Evolutionary conservation across 2,329 filamentous ascomycete species (phyloP), one percentile per base, ranked within the genome.

Genomic region (Venturia nashicola): DNA sequence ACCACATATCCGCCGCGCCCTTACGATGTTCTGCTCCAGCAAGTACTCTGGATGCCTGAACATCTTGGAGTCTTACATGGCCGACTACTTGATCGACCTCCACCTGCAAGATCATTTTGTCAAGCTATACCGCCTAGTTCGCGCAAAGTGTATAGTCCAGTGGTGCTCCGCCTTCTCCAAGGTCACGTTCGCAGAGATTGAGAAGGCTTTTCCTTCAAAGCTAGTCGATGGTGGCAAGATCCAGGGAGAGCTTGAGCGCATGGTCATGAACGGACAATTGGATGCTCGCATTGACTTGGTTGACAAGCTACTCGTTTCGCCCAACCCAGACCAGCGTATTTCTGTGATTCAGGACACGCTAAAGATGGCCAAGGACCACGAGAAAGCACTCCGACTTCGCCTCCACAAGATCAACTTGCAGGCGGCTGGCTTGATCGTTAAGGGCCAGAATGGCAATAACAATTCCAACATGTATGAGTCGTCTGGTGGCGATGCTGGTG

Each of bases 141-240:
- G 94, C 65, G 89, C 83, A 70, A 97, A 97, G 78, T 93, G 92
- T 70, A 97, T 99, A 65, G 84, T 92, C 32, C 90, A 96, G 71
- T 97, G 97, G 76, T 88, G 96, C 69, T 82, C 90, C 32, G 92
- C 94, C 0, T 99, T 96, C 74, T 95, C 88, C 51, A 87, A 87
- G 68, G 91, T 97, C 66, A 92, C 89, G 0, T 79, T 97, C 5
- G 82, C 87, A 23, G 91, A 86, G 66, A 84, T 99, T 79, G 85
- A 89, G 9, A 79, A 82, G 43, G 87, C 90, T 2, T 97, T 99
- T 74, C 86, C 85, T 0, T 77, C 46, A 3, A 63, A 40, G 20
- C 16, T 51, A n/a, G 20, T 62, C 23, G 36, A 51, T 66, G 80
- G 83, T 48, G 43, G 62, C 27, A 20, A 44, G 4, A 85, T 93